Evolutionary conservation across 2,329 filamentous ascomycete genomes (phyloP), one percentile per base, ranked within the genome.

Genomic region (Akanthomyces dipterigenus): DNA sequence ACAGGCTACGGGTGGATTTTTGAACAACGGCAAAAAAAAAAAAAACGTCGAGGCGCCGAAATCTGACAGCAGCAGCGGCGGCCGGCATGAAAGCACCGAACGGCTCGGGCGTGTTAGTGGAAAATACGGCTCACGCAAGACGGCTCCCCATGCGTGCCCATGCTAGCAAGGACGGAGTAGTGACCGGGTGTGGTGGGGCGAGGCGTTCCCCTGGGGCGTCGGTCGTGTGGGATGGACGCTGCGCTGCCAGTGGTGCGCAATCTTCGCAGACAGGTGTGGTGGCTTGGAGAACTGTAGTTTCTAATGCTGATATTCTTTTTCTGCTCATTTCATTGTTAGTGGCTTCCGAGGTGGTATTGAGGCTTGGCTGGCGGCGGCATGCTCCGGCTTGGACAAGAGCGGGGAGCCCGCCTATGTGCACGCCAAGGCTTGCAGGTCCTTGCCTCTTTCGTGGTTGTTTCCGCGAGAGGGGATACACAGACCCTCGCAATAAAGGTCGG

Each of bases 161-260:
- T 2, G 31, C 11, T 34, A 34, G 12, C 16, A 4, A 51, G 8
- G 16, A n/a, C 22, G 12, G n/a, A 24, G 31, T 26, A 40, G 38
- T 20, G n/a, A 14, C 31, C 43, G 55, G 43, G 34, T 7, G 34
- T 8, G 18, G 56, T 51, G 57, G 57, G 57, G 38, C 22, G 57
- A 38, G 57, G 57, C 57, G 57, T 54, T 59, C 56, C 36, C 22
- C 36, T 14, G 18, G 46, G 38, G n/a, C 45, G 31, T n/a, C 31
- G 31, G 31, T 9, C 3, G 31, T 22, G n/a, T 18, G 24, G 22
- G 40, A 46, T 24, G 42, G 53, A 9, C 9, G 20, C 22, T 9
- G 51, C 34, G 20, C 16, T n/a, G 36, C 14, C 31, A 7, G 42
- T 24, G 26, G 24, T 16, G 51, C 51, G 28, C 26, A 3, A 24